Base-by-base conservation (phyloP, 768 basidiomycete genomes). In the Hemileccinum impolitum region DNA sequence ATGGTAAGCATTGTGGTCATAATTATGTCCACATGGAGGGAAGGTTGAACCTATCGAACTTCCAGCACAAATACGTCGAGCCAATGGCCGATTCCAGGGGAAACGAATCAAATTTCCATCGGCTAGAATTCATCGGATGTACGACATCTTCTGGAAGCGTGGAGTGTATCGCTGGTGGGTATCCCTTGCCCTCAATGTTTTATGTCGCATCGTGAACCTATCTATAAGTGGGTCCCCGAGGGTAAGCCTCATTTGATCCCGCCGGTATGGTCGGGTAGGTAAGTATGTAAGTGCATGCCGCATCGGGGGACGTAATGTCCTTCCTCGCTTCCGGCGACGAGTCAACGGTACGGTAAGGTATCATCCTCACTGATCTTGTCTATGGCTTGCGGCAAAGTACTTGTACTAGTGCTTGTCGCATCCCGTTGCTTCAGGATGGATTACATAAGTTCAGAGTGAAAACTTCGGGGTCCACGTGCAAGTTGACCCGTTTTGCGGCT, bases 81-180 rank as follows among this genome's bases (percentile, higher is more conserved):
- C 45, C 49, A 35, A 48, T 18, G 32, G 36, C 34, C 32, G 40
- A 51, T 44, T 18, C 23, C 30, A 25, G 32, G 43, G 38, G n/a
- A 34, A 48, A 40, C 18, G 40, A 36, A 58, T 50, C 56, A 54
- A 42, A n/a, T 19, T 36, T 40, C 26, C 38, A 30, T 58, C 48
- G 25, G n/a, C 26, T 42, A 36, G 43, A 25, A 45, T 50, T 39
- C 40, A 54, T 59, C 47, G 50, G 45, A 45, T 6, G 23, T 18
- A 18, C 19, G 14, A 1, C 26, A 38, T 43, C 55, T 57, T 57
- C 58, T 43, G 10, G 58, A 51, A 53, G 48, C 21, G 34, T 1
- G 2, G 21, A 35, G 30, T 23, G 41, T 53, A 43, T 45, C 43
- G 9, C 12, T 43, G 18, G 32, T 23, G 28, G 26, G 36, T 26